phyloP scores from a whole-genome alignment of 345 rosid species.

The Diplotaxis tenuifolia region DNA sequence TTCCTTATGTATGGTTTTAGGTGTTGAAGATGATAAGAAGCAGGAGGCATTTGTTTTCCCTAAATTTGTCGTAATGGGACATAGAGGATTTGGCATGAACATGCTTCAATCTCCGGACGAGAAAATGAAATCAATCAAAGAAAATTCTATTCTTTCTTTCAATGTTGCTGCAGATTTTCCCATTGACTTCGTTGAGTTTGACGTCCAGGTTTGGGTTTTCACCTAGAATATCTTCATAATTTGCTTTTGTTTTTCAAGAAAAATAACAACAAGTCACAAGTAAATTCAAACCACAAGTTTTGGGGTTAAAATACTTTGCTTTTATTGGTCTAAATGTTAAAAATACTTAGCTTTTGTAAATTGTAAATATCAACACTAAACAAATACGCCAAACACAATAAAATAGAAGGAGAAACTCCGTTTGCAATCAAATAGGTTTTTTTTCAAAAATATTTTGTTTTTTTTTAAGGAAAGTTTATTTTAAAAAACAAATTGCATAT shows the following conservation, averaged over 20 bases:
- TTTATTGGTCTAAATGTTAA: no score
- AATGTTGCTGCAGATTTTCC: slow-evolving; percentile 51
- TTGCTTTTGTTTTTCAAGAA: background rate
- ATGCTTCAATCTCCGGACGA: slow-evolving; percentile 43
- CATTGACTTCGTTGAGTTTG: slow-evolving; percentile 67
- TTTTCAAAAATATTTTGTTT: background rate
- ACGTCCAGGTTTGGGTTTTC: slow-evolving; percentile 56
- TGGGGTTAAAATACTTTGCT: no score
- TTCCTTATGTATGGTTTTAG: slow-evolving; percentile 3
- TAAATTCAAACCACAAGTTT: background rate
- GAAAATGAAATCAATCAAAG: slow-evolving; percentile 57
- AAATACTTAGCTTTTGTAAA: no score
- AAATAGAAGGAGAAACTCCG: no score
- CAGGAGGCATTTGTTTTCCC: slow-evolving; percentile 28
- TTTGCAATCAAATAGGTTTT: no score
- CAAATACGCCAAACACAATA: no score
- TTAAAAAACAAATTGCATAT: background rate
- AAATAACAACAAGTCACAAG: background rate
- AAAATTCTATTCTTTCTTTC: slow-evolving; percentile 62
- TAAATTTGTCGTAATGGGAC: slow-evolving; percentile 63
- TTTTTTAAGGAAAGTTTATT: background rate
- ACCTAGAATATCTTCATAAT: background rate
- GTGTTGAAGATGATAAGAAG: slow-evolving; percentile 34
- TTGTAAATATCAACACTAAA: no score
- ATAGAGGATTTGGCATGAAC: slow-evolving; percentile 77